phyloP scores from a whole-genome alignment of 2,329 filamentous ascomycete genomes.

The Botryosphaeria dothidea region DNA sequence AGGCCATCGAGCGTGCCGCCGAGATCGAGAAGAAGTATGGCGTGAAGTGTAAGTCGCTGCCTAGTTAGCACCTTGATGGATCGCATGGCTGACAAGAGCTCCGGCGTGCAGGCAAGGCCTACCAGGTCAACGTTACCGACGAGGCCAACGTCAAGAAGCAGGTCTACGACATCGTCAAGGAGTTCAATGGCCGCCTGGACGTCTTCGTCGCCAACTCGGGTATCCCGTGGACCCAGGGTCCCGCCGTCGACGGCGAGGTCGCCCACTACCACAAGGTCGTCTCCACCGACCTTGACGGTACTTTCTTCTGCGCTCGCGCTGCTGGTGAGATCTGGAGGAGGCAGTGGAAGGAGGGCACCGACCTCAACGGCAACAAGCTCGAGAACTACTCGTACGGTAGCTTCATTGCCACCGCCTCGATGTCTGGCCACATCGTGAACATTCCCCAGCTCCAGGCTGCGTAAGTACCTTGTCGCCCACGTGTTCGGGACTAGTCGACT shows the following conservation, averaged over 20 bases:
- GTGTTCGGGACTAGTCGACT: neutral
- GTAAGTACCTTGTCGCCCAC: neutral
- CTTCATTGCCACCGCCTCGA: conserved; percentile 68
- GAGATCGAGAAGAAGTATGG: conserved; percentile 20
- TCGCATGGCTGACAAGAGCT: neutral
- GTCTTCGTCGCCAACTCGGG: conserved; percentile 71
- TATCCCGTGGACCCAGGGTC: conserved; percentile 60
- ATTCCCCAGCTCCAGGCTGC: conserved; percentile 67
- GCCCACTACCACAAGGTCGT: conserved; percentile 77
- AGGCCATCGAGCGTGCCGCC: conserved; percentile 59
- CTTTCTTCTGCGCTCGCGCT: conserved; percentile 84
- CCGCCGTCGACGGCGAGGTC: conserved; percentile 68
- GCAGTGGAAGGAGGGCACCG: conserved; percentile 20
- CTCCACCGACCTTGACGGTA: conserved; percentile 83
- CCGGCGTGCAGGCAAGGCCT: conserved; percentile 52
- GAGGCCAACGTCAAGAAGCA: conserved; percentile 58
- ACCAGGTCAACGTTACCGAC: conserved; percentile 63
- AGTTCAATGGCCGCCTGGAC: conserved; percentile 71
- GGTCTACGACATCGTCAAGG: conserved; percentile 61
- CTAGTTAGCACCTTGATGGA: neutral
- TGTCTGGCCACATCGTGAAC: conserved; percentile 84
- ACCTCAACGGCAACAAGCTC: conserved; percentile 21
- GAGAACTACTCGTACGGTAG: conserved; percentile 44
- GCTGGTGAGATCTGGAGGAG: conserved; percentile 55
- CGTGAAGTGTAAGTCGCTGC: conserved; percentile 15